Base-by-base conservation (phyloP, 106 monocot genomes). In the Phalaenopsis aphrodite region DNA sequence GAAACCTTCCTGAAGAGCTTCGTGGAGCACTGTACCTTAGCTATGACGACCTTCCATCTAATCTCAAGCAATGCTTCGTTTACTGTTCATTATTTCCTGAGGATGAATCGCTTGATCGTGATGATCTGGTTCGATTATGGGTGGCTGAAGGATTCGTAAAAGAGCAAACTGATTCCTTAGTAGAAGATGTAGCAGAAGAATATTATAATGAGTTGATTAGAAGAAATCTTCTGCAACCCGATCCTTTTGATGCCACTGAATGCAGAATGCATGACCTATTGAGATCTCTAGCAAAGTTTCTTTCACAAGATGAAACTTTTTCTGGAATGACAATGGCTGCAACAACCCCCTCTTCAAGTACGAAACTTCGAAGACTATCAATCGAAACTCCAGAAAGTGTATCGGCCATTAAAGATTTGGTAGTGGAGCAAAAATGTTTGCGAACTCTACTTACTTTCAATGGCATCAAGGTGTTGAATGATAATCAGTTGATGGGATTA, bases 131-230 rank as follows among this genome's bases (percentile, higher is more conserved):
- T 15, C 39, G 4, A 10, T 14, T 55, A 2, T 89, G 86, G 82
- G 18, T 82, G 9, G 79, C 82, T 24, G 81, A 78, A 72, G 85
- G 86, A 0, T 84, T 86, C 24, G 58, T 86, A 43, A n/a, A 21
- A 2, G 76, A 76, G 49, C 19, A 74, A 45, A 39, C 8, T 7
- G 49, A 46, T 18, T 24, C 14, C 6, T 39, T 81, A 18, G 16
- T 82, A 52, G 87, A 87, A 75, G 87, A 87, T 65, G 23, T 68
- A n/a, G 83, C 84, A 16, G 77, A 85, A 21, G 87, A 88, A 2
- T 87, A 80, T 42, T 87, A 79, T 77, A 30, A 75, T 42, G 79
- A 83, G n/a, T 38, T 86, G 3, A 45, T 84, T 12, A 55, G 38
- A 4, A 82, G 87, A 61, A 81, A 65, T 23, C 84, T 90, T 8